A percentile compares a stretch with the other conserved stretches of the same genome.
Evolutionary conservation across 2,329 filamentous ascomycete genomes (phyloP).

Genomic region (Zasmidium cellare): DNA sequence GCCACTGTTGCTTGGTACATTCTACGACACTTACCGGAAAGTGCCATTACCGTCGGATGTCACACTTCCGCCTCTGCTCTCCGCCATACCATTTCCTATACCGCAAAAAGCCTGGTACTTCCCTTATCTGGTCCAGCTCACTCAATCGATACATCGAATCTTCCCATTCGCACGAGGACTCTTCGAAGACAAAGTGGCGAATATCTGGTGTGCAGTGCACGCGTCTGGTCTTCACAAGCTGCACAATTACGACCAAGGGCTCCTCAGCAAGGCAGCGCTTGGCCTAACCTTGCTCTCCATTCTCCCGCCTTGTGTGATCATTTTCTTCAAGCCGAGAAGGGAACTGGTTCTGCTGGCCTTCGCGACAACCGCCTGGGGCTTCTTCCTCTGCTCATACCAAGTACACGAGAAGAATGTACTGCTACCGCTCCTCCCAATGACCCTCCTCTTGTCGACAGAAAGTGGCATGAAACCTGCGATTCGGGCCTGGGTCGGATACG

Average conservation of each 20-base stretch:
- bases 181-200: constrained; percentile 98
- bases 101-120: constrained; percentile 68
- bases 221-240: constrained; percentile 76
- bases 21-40: constrained; percentile 68
- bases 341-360: constrained; percentile 77
- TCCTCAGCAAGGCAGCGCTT: constrained; percentile 76
- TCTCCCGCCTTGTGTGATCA: constrained; percentile 72
- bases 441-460: constrained; percentile 75
- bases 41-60: constrained; percentile 56
- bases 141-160: constrained; percentile 85
- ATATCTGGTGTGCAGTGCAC: constrained; percentile 94
- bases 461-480: constrained; percentile 74
- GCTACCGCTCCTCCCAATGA: constrained; percentile 90
- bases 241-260: constrained; percentile 65
- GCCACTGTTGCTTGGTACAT: constrained; percentile 71
- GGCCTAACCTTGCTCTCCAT: constrained; percentile 74
- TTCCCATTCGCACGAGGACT: constrained; percentile 95
- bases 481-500: constrained; percentile 92
- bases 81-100: constrained; percentile 61
- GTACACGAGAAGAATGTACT: constrained; percentile 98
- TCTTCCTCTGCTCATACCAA: constrained; percentile 97
- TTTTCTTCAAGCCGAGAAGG: constrained; percentile 77
- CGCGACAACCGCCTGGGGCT: constrained; percentile 86
- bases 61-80: constrained; percentile 58
- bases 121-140: constrained; percentile 72